Conservation (phyloP, 768 basidiomycete species). For the Bullera alba region DNA sequence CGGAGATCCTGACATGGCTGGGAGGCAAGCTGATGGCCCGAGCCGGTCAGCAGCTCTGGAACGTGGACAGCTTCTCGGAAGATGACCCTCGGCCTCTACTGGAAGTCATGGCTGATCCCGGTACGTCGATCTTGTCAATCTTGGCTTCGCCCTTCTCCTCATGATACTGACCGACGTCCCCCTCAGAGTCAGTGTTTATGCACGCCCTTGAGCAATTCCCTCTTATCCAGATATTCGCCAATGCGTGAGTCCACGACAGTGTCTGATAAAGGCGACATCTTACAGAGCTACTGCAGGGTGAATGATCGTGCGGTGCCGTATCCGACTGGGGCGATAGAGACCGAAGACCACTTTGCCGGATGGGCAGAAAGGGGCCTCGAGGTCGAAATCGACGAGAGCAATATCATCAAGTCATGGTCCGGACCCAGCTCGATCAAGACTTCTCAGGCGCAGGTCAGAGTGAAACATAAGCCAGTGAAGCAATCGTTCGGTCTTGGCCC, state of each 20-base stretch:
- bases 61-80: conserved; percentile 22
- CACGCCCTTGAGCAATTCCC: conserved; percentile 20
- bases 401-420: conserved; percentile 16
- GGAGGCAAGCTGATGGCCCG: conserved; percentile 25
- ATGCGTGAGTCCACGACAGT: conserved; percentile 20
- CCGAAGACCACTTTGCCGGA: conserved; percentile 21
- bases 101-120: conserved; percentile 36
- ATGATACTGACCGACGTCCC: neutral
- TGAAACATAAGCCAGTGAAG: no score
- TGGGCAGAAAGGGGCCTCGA: conserved; percentile 16
- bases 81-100: conserved; percentile 28
- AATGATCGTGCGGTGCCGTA: conserved; percentile 34
- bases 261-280: neutral
- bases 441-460: no score
- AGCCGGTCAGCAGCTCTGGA: conserved; percentile 32
- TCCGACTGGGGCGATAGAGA: conserved; percentile 27
- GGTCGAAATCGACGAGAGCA: conserved; percentile 22
- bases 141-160: no score
- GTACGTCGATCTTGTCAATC: conserved; percentile 6
- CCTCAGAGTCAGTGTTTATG: conserved; percentile 17
- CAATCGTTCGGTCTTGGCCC: no score
- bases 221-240: conserved; percentile 24
- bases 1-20: conserved; percentile 15
- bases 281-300: conserved; percentile 9
- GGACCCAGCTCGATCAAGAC: no score